Evolutionary conservation across 805 yeast genomes (phyloP).

Genomic region (Teunomyces cretensis): DNA sequence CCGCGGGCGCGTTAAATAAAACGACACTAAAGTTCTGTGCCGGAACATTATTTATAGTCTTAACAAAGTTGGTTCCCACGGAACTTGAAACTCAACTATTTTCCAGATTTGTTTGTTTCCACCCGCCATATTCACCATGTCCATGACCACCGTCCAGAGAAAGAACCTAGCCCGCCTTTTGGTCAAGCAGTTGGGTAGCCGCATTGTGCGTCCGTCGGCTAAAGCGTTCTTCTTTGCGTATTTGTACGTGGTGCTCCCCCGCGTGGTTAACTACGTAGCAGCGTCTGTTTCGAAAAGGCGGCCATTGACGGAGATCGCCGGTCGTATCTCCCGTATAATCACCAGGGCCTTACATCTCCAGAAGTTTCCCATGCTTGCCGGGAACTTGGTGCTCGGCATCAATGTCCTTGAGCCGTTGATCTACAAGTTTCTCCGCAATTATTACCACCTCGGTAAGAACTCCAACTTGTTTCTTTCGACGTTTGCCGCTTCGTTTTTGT

Average conservation of each 20-base stretch:
- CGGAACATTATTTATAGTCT: too few relatives aligned
- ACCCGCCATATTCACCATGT: too few relatives aligned
- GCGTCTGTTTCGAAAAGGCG: slow-evolving; percentile 14
- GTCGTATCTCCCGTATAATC: slow-evolving; percentile 17
- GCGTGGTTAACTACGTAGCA: slow-evolving; percentile 17
- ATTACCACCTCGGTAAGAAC: slow-evolving; percentile 6
- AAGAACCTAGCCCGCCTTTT: not conserved
- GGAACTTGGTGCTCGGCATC: slow-evolving; percentile 29
- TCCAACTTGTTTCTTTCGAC: slow-evolving; percentile 17
- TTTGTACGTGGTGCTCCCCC: slow-evolving; percentile 35
- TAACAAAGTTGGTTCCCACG: too few relatives aligned
- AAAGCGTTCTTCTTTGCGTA: slow-evolving; percentile 36
- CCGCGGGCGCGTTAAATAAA: too few relatives aligned
- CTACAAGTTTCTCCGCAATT: slow-evolving; percentile 1
- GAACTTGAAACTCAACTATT: too few relatives aligned
- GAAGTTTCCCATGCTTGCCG: slow-evolving; percentile 37
- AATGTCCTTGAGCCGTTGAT: slow-evolving; percentile 20
- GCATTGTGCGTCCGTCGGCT: slow-evolving; percentile 13
- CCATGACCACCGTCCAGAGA: not conserved
- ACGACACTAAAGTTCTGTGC: too few relatives aligned
- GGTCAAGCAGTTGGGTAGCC: not conserved
- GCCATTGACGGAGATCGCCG: slow-evolving; percentile 11
- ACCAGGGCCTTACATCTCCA: slow-evolving; percentile 26
- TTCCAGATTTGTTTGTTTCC: too few relatives aligned
- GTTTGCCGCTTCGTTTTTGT: slow-evolving; percentile 26